phyloP scores from a whole-genome alignment of 2,329 filamentous ascomycete species.

The Beauveria australis region DNA sequence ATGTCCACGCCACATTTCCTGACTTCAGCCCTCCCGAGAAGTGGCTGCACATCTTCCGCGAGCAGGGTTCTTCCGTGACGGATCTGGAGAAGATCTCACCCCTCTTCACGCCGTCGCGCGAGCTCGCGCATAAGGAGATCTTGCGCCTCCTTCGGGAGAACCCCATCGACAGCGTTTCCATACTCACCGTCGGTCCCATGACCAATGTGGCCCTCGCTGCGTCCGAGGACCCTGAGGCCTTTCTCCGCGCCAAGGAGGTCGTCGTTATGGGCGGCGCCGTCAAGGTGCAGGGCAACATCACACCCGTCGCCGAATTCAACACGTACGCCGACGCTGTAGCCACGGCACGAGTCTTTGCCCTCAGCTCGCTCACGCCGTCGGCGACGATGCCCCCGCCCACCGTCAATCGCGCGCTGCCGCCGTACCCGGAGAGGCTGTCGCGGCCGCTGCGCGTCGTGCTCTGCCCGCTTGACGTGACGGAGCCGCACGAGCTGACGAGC shows the following conservation, averaged over 20 bases:
- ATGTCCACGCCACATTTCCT: constrained; percentile 65
- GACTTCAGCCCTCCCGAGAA: constrained; percentile 66
- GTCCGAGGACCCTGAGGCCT: constrained; percentile 78
- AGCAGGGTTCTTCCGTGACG: constrained; percentile 17
- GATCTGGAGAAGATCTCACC: constrained; percentile 40
- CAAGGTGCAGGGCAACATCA: constrained; percentile 70
- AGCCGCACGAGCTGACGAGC: constrained; percentile 56
- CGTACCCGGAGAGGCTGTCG: constrained; percentile 58
- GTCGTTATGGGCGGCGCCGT: constrained; percentile 93
- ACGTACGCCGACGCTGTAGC: constrained; percentile 80
- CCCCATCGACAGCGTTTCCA: constrained; percentile 75
- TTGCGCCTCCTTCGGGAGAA: constrained; percentile 77
- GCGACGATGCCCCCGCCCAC: constrained; percentile 72
- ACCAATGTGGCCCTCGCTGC: constrained; percentile 92
- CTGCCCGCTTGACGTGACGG: constrained; percentile 72
- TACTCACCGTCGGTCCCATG: constrained; percentile 81
- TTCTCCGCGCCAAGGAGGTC: constrained; percentile 81
- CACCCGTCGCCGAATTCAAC: constrained; percentile 90
- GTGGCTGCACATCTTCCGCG: constrained; percentile 60
- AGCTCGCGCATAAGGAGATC: constrained; percentile 75
- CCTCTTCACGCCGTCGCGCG: constrained; percentile 68
- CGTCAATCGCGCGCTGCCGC: constrained; percentile 39
- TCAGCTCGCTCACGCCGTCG: constrained; percentile 64
- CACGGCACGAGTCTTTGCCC: constrained; percentile 66
- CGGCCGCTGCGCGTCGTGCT: constrained; percentile 58